Percentiles rank a stretch among this genome's conserved stretches.
Evolutionary conservation across 2,329 filamentous ascomycete genomes (phyloP).

Genomic region (Botrytis porri): DNA sequence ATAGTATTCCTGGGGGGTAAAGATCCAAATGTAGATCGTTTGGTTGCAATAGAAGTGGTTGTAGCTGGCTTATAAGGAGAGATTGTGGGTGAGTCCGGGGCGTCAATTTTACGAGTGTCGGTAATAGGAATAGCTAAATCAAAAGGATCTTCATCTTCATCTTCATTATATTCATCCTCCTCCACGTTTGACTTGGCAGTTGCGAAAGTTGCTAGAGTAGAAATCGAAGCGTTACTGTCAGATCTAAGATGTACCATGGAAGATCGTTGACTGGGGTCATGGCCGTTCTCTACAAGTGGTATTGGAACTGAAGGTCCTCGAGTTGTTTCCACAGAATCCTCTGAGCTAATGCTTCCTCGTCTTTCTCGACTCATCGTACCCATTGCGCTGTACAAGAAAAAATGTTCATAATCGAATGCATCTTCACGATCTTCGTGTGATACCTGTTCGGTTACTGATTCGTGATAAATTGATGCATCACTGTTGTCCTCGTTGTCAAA

Average conservation of each 20-base stretch:
- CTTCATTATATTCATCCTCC: constrained; percentile 40
- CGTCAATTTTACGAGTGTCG: background rate
- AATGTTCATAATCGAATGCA: constrained; percentile 94
- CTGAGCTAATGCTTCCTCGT: constrained; percentile 54
- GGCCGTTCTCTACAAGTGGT: background rate
- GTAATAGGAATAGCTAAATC: background rate
- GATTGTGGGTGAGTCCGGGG: background rate
- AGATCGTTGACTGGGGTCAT: constrained; percentile 25
- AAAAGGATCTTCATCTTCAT: constrained; percentile 36
- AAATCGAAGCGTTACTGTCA: constrained; percentile 57
- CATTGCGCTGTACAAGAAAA: constrained; percentile 90
- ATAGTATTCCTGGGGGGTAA: constrained; percentile 19
- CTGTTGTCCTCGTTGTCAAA: constrained; percentile 56
- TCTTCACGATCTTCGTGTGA: constrained; percentile 93
- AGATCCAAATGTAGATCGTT: constrained; percentile 35
- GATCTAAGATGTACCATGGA: constrained; percentile 45
- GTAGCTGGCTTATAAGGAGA: constrained; percentile 12
- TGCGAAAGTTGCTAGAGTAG: constrained; percentile 60
- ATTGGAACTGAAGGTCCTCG: constrained; percentile 41
- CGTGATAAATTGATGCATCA: constrained; percentile 61
- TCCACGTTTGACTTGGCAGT: constrained; percentile 56
- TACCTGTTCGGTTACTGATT: constrained; percentile 55
- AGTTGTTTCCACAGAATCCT: constrained; percentile 61
- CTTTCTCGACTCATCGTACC: constrained; percentile 64
- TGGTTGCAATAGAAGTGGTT: constrained; percentile 28